Evolutionary conservation across 495 filamentous ascomycete species (phyloP), one percentile per base, ranked within the genome.

Genomic region (Xylaria acuta): DNA sequence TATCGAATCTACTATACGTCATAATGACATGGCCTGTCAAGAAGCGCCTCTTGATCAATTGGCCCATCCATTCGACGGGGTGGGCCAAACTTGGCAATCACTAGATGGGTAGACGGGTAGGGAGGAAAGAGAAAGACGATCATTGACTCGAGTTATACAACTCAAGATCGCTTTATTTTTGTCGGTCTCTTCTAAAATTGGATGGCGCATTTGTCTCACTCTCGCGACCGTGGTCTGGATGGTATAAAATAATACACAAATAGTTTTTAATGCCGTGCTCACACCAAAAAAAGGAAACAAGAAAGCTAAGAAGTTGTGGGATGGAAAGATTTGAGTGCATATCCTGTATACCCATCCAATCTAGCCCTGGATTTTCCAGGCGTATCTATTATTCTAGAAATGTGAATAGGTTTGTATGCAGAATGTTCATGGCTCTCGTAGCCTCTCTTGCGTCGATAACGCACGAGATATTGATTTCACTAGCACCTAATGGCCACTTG

Each of bases 381-480:
- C n/a, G n/a, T n/a, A n/a, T n/a, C 7, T 12, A 22, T 62, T 79
- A 86, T 38, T 88, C 87, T 22, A 88, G 84, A 67, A 88, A 89
- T 3, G 87, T 89, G 73, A 99, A 98, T 64, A 99, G 88, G 82
- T 91, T 93, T 22, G 95, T 97, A 79, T 99, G 96, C 64, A 99
- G 88, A 75, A 98, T 92, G 77, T 95, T 98, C 84, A 98, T 90
- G 18, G 96, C 96, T 68, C 95, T 89, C 68, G 93, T 92, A 49
- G 95, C 94, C 72, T 97, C 93, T 75, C 92, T 87, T 75, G 93
- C 93, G 76, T 96, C 93, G 75, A 99, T 97, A 9, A 99, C 96
- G 80, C 96, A 98, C 18, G 93, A 96, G 67, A 99, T 99, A 80
- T 97, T 98, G 83, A 99, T 99, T 85, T 99, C 96, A 77, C 94